These are phyloP conservation scores for Juncus inflexus DNA, from an alignment of 176 grass and related monocot genomes.

Conservation along the genomic window DNA sequence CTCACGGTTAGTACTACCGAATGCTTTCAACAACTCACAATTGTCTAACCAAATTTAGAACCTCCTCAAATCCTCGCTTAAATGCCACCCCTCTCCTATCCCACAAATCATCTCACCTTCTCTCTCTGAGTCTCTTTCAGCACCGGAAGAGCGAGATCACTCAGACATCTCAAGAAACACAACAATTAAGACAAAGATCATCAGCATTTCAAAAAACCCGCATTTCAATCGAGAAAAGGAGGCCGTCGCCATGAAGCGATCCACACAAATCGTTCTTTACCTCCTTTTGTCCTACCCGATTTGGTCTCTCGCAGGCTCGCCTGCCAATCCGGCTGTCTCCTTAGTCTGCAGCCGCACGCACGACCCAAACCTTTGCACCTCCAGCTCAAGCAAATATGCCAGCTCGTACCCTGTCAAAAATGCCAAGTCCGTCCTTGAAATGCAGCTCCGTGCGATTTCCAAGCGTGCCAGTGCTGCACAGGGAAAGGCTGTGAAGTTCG, in stretches of 20 bases:
- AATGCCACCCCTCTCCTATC: no score
- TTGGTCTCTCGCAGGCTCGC: background rate
- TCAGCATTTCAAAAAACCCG: no score
- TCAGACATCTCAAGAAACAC: no score
- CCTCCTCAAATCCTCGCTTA: no score
- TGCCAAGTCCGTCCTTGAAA: background rate
- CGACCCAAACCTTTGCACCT: constrained; percentile 20
- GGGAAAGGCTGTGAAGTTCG: background rate
- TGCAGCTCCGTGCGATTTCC: constrained; percentile 2
- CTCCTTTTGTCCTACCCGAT: constrained; percentile 8
- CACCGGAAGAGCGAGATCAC: no score
- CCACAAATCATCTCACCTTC: no score
- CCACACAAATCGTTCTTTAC: constrained; percentile 11
- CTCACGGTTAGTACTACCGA: no score
- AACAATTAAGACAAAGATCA: no score
- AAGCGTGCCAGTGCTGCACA: constrained; percentile 3
- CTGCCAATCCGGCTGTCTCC: background rate
- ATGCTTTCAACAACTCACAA: no score
- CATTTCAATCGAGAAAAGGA: no score
- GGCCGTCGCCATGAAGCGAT: background rate
- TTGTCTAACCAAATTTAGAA: no score
- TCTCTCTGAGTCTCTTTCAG: no score
- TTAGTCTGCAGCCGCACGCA: background rate
- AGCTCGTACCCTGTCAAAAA: background rate
- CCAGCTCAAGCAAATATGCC: background rate